phyloP scores from a whole-genome alignment of 805 yeast species.

The Alloascoidea africana region DNA sequence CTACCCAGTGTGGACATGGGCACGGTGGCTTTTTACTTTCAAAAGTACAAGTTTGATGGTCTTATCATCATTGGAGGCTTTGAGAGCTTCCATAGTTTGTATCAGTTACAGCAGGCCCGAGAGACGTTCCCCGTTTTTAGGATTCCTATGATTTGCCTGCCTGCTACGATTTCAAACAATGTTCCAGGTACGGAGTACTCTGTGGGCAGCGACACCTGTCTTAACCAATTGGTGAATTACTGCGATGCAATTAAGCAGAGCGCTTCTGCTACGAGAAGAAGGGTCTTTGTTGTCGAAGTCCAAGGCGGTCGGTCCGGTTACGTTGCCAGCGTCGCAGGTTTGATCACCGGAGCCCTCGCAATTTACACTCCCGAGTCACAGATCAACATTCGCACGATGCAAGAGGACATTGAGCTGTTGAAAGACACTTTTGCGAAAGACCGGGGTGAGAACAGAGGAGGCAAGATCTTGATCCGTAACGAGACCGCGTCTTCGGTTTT shows the following conservation, averaged over 20 bases:
- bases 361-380: conserved; percentile 68
- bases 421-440: conserved; percentile 44
- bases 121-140: conserved; percentile 51
- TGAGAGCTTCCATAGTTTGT: conserved; percentile 61
- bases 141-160: conserved; percentile 65
- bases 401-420: conserved; percentile 48
- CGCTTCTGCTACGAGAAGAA: conserved; percentile 63
- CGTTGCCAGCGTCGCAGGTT: conserved; percentile 53
- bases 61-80: conserved; percentile 68
- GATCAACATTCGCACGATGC: conserved; percentile 40
- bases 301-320: conserved; percentile 82
- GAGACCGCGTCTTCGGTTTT: conserved; percentile 57
- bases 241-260: conserved; percentile 71
- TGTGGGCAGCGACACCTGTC: conserved; percentile 61
- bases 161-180: conserved; percentile 68
- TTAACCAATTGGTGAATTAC: conserved; percentile 53
- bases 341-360: conserved; percentile 60
- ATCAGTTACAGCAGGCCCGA: conserved; percentile 49
- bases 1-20: conserved; percentile 61
- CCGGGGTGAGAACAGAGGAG: conserved; percentile 50
- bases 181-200: conserved; percentile 78
- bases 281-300: conserved; percentile 69
- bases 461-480: conserved; percentile 54
- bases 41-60: conserved; percentile 55
- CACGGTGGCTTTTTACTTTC: conserved; percentile 55